Conservation (phyloP, 2,329 filamentous ascomycete species). For the Hypoxylon sp. region DNA sequence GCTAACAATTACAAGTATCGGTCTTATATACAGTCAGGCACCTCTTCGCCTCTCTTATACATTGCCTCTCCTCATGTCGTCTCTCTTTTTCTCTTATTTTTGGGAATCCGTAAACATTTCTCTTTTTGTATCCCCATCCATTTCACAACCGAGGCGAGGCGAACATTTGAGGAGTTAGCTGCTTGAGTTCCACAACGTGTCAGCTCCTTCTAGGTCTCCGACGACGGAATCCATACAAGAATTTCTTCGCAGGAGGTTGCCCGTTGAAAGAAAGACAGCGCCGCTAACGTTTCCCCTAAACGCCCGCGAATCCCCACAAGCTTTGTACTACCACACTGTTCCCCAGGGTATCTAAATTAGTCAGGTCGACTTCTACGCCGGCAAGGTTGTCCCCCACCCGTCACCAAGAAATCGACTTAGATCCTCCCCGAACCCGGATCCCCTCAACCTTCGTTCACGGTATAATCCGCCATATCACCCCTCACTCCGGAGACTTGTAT, state of each 20-base stretch:
- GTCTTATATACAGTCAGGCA: constrained; percentile 51
- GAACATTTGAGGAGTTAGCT: constrained; percentile 22
- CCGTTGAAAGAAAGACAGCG: constrained; percentile 42
- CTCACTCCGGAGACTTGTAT: constrained; percentile 19
- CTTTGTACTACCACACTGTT: constrained; percentile 46
- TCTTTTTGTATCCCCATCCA: constrained; percentile 34
- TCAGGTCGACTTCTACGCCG: constrained; percentile 38
- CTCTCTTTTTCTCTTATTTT: constrained; percentile 39
- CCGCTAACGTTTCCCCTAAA: constrained; percentile 46
- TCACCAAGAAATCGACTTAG: constrained; percentile 35
- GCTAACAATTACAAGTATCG: constrained; percentile 49
- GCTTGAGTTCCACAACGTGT: constrained; percentile 14
- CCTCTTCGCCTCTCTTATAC: constrained; percentile 47
- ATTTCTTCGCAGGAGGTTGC: constrained; percentile 33
- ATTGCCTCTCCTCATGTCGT: constrained; percentile 47
- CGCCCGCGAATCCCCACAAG: constrained; percentile 36
- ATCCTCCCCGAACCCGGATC: constrained; percentile 30
- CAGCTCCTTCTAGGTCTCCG: constrained; percentile 24
- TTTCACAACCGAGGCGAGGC: constrained; percentile 24
- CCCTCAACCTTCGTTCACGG: constrained; percentile 31
- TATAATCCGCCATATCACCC: constrained; percentile 17
- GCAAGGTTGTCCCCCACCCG: constrained; percentile 37
- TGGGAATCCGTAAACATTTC: constrained; percentile 24
- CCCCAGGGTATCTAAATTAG: constrained; percentile 35
- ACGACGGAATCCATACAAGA: constrained; percentile 25